Evolutionary conservation across 768 basidiomycete species (phyloP), one percentile per base, ranked within the genome.

Genomic region (Leccinum arenicola): DNA sequence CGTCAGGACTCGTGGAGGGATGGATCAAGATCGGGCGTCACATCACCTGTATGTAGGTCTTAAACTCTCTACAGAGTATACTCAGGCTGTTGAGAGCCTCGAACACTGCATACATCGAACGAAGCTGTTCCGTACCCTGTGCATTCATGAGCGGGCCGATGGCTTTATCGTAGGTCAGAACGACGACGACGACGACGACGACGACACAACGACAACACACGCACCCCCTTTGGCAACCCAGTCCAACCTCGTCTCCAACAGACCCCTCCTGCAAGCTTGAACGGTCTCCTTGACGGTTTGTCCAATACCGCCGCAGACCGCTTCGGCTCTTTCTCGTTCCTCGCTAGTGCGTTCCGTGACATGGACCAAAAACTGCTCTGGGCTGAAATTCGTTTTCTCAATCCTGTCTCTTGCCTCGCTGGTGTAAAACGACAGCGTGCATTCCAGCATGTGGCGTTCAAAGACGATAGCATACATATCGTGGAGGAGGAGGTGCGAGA

Each of bases 61-160:
- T 84, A 74, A 92, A 92, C 8, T 87, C 83, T 3, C 72, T 73
- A 55, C 82, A 78, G 1, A 95, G 76, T 3, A 78, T 72, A 56
- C 81, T 80, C 35, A 82, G 70, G 0, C 80, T 81, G 27, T 76
- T 75, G 0, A 91, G 84, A 6, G 86, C 80, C 2, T 76, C 70
- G 60, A 93, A 89, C 6, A 88, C 75, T 1, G 69, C 66, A 68
- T 91, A 89, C 77, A 93, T 82, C 19, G 69, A 73, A 12, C 64
- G 66, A 11, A 93, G 73, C 6, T 70, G 75, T 3, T 69, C 68
- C 19, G 77, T 73, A 14, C 83, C 77, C 61, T 77, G 78, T 11
- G 67, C 72, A 4, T 78, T 75, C 72, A 89, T 79, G 55, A 85
- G 80, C 0, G 73, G 68, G 3, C 80, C 76, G 29, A 91, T 65